Evolutionary conservation across 495 filamentous ascomycete genomes (phyloP), one percentile per base, ranked within the genome.

Genomic region (Astrothelium macrocarpum): DNA sequence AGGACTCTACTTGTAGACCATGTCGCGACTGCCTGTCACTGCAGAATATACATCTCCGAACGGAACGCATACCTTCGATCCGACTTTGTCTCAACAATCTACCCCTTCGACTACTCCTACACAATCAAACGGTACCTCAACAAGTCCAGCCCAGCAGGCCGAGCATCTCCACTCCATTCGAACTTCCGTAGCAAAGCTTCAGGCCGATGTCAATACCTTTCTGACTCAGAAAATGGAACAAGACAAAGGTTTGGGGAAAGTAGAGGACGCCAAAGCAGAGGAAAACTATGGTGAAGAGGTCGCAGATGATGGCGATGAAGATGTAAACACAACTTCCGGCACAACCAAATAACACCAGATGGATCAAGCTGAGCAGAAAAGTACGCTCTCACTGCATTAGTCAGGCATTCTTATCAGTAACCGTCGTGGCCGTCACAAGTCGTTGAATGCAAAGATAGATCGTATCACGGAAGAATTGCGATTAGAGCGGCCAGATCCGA

Each of bases 161-260:
- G 90, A 90, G 66, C 91, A 94, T 72, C 82, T 98, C 32, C 65
- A 74, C 29, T 76, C 78, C 4, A 81, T 97, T 1, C 85, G 88
- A n/a, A 70, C 78, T 11, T 79, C 84, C 0, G 79, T 86, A 3
- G 73, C 78, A 1, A 68, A 76, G 23, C 70, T 92, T 11, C 94
- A 97, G 68, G 84, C 81, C 20, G 78, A 84, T 18, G 78, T 97
- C 70, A 98, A 98, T 77, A 77, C 75, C 32, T 90, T 91, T 71
- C 79, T 98, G 65, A 98, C 94, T 26, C 75, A 78, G 65, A 83
- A 85, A 43, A 98, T 98, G 93, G 91, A 92, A 61, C 87, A 90
- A 67, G 94, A 96, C 69, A 92, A 90, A 65, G 81, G 78, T 4
- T 70, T 67, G 3, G 70, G 76, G 20, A 81, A 79, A 2, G 81